Base-by-base conservation (phyloP, 2,329 filamentous ascomycete genomes). In the Magnaporthiopsis incrustans region DNA sequence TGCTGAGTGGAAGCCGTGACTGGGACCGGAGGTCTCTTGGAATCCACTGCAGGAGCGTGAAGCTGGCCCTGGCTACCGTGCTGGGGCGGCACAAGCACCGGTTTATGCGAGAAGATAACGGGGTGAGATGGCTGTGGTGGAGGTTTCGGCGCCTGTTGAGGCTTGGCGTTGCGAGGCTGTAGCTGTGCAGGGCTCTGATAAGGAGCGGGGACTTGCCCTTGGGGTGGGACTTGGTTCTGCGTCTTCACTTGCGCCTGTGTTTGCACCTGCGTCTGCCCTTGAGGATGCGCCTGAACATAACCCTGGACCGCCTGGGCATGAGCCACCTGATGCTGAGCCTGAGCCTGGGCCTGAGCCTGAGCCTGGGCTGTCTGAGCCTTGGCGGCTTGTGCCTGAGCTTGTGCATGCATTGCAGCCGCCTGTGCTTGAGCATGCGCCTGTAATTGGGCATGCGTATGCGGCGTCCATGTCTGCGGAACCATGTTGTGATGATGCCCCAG, bases 81-180 rank as follows among this genome's bases (percentile, higher is more conserved):
- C 63, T 78, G 78, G 59, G 76, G 73, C 26, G 73, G 73, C 26
- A 72, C 72, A 57, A 75, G 69, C 5, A 73, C 71, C 44, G 72
- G 71, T 26, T 35, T 32, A 12, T 63, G 61, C 56, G 35, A 30
- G 5, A 32, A 30, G 3, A 44, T 53, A 10, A 53, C 53, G 26
- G 61, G 56, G 25, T 27, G 26, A 33, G 66, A 64, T n/a, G 67
- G 62, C 15, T 67, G 62, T n/a, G 64, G 38, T 7, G 57, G 50
- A 3, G 65, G 35, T 8, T 58, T 56, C 1, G 33, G 63, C 18
- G 32, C 50, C 18, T 64, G 57, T 57, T 64, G 57, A 3, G 63
- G 61, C 22, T 50, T 63, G 27, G 12, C 27, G 26, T 3, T 27
- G 61, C 53, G 33, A 38, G 32, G 33, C n/a, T 27, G 30, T 33